Evolutionary conservation across 805 yeast genomes (phyloP), one percentile per base, ranked within the genome.

Genomic region (Pachysolen tannophilus): DNA sequence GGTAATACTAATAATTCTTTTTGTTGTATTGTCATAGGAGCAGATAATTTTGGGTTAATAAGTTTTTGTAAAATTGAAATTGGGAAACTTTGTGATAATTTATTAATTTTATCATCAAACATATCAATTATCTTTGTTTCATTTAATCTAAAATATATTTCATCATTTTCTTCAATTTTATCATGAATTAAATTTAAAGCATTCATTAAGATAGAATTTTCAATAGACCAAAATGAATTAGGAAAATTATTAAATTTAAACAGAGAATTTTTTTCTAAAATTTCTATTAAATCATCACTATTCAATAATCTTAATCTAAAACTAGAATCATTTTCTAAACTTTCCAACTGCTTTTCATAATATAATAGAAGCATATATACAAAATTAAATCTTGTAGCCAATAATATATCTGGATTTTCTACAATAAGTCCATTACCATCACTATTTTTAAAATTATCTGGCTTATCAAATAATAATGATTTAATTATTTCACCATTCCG

Each of bases 251-350:
- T 52, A 38, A 46, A 56, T 20, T 48, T 45, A 27, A 46, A 53
- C 55, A 41, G 55, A 34, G 42, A 43, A 31, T 13, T 13, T 14
- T 20, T 30, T 30, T 14, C 53, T 20, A 64, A 40, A 13, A 46
- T 41, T 42, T 69, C 75, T 6, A 55, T 46, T 4, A 72, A 42
- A 46, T 72, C 78, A 16, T 72, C 75, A 11, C 59, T 43, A 0
- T 67, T 50, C 38, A 63, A 39, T 43, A 56, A 52, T 29, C 70
- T 45, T 30, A 48, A n/a, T 29, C 43, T 26, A 25, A 34, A 32
- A 28, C 18, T 29, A 4, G 32, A 26, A 6, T 26, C 34, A 31
- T 41, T 39, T 5, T 28, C 26, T n/a, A 59, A 56, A 17, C 47
- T 46, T 15, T 50, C 49, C 2, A 55, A 35, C 20, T 47, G 37